phyloP scores from a whole-genome alignment of 176 grass and related monocot genomes.

The Carex parvula region DNA sequence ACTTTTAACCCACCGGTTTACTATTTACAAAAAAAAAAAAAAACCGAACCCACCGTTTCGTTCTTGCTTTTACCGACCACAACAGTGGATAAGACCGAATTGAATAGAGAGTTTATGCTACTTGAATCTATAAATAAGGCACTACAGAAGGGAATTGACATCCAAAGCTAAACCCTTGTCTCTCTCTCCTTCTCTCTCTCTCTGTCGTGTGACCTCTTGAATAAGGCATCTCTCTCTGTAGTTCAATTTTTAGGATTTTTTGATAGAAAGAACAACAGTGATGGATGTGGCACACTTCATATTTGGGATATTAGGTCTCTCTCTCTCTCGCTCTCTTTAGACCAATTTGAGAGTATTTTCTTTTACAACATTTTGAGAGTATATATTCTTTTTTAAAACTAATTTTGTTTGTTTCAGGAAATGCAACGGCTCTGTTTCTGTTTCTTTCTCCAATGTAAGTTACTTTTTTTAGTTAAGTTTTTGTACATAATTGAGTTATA shows the following conservation, averaged over 20 bases:
- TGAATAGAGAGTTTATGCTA: not conserved
- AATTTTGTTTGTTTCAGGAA: slow-evolving; percentile 35
- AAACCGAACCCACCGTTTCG: slow-evolving; percentile 1
- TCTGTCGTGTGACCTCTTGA: not conserved
- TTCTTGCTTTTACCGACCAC: not conserved
- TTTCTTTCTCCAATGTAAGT: slow-evolving; percentile 79
- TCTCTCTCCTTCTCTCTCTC: not conserved
- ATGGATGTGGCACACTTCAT: slow-evolving; percentile 71
- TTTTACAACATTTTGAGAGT: not conserved
- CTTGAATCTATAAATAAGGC: slow-evolving; percentile 8
- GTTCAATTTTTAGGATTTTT: not conserved
- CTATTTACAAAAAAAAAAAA: not conserved
- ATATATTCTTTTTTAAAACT: not conserved
- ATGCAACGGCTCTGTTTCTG: slow-evolving; percentile 78
- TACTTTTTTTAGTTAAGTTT: not conserved
- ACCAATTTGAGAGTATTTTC: not conserved
- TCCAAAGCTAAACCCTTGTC: not conserved
- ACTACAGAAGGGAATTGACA: not conserved
- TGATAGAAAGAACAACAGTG: not conserved
- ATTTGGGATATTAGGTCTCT: slow-evolving; percentile 58
- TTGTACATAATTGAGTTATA: not conserved
- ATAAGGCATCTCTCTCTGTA: not conserved
- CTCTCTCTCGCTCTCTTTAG: not conserved
- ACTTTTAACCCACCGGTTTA: not conserved
- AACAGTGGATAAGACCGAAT: slow-evolving; percentile 26